Conservation (phyloP, 371 early-diverging fungal species). For the Mortierella sp. region DNA sequence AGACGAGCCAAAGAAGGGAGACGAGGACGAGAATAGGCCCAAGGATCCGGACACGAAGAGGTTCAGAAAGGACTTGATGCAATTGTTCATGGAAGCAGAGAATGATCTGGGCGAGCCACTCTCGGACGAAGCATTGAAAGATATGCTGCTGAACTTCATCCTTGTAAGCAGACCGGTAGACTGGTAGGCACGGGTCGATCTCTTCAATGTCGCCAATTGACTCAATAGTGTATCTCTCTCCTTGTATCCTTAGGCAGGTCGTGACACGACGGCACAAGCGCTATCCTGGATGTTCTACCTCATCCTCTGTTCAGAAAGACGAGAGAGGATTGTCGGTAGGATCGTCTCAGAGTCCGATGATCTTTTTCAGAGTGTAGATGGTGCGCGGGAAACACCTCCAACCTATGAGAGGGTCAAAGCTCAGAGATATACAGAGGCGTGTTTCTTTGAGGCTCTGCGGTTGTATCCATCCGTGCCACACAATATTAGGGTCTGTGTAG, state of each 20-base stretch:
- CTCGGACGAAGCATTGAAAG: conserved; percentile 65
- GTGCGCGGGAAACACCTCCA: conserved; percentile 11
- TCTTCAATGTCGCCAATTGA: too few relatives aligned
- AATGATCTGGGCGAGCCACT: conserved; percentile 63
- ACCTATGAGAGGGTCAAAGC: conserved; percentile 32
- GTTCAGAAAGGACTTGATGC: conserved; percentile 60
- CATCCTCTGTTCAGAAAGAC: conserved; percentile 52
- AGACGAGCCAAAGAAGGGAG: not conserved
- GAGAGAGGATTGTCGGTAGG: conserved; percentile 60
- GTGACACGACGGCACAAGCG: conserved; percentile 68
- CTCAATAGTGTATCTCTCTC: not conserved
- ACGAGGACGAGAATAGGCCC: not conserved
- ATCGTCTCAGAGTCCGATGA: conserved; percentile 65
- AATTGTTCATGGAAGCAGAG: conserved; percentile 67
- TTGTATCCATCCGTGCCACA: conserved; percentile 78
- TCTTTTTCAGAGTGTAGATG: not conserved
- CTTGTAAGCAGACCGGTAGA: conserved; percentile 1
- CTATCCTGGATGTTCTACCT: conserved; percentile 79
- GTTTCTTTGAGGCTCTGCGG: conserved; percentile 71
- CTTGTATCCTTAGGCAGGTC: conserved; percentile 24
- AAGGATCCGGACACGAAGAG: not conserved
- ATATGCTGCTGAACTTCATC: conserved; percentile 72
- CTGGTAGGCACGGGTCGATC: too few relatives aligned
- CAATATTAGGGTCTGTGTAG: conserved; percentile 70
- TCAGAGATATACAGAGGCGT: conserved; percentile 44